Conservation (phyloP, 805 yeast genomes). For the Phaffomyces opuntiae region DNA sequence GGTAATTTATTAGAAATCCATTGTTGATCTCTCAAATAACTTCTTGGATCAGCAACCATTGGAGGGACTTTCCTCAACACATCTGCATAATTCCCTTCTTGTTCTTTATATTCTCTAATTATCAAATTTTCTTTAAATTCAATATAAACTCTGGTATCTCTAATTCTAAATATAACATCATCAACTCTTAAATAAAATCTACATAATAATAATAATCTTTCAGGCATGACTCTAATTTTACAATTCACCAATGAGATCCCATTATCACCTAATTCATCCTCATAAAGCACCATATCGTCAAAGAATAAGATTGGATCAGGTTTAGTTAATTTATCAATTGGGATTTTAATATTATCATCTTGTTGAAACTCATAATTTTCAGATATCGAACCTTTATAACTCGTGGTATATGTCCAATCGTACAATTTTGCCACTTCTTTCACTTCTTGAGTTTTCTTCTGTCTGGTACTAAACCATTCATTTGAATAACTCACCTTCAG, state of each 20-base stretch:
- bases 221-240: constrained; percentile 85
- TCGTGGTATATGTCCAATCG: constrained; percentile 94
- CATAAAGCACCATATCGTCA: constrained; percentile 83
- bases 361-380: constrained; percentile 16
- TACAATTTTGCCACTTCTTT: constrained; percentile 69
- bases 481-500: constrained; percentile 79
- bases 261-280: constrained; percentile 95
- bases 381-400: constrained; percentile 56
- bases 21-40: constrained; percentile 68
- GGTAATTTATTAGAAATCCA: constrained; percentile 74
- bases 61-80: constrained; percentile 38
- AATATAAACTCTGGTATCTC: constrained; percentile 79
- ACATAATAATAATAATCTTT: constrained; percentile 63
- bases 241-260: constrained; percentile 76
- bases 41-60: constrained; percentile 58
- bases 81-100: constrained; percentile 47
- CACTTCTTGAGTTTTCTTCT: constrained; percentile 34
- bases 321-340: constrained; percentile 57
- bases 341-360: constrained; percentile 39
- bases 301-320: constrained; percentile 85
- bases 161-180: constrained; percentile 73
- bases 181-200: constrained; percentile 86
- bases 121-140: constrained; percentile 62
- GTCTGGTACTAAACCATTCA: constrained; percentile 55
- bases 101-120: constrained; percentile 71